Percentiles rank a stretch among this genome's conserved stretches.
Conservation (phyloP, 208 protist species). For the Acanthamoeba sp. region DNA sequence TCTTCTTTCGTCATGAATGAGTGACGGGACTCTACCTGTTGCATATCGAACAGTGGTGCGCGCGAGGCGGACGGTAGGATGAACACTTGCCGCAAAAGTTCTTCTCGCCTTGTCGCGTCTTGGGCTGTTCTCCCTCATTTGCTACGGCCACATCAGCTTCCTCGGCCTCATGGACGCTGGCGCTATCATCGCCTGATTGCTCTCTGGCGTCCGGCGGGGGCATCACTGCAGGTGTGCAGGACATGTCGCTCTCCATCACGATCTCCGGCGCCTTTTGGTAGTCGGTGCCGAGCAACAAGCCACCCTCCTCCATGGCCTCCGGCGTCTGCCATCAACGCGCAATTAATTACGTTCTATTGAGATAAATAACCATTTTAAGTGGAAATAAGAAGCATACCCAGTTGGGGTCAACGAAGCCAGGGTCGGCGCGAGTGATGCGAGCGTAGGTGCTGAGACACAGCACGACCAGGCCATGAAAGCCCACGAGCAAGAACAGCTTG, state of each 20-base stretch:
- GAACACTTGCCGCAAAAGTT: neutral
- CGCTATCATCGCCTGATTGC: neutral
- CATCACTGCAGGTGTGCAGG: neutral
- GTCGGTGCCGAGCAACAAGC: neutral
- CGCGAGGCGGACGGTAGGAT: neutral
- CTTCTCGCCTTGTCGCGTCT: neutral
- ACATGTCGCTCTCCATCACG: neutral
- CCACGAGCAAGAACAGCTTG: neutral
- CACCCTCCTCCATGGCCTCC: neutral
- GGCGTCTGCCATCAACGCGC: neutral
- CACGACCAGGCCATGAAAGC: neutral
- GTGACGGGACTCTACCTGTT: neutral
- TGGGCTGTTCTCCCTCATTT: neutral
- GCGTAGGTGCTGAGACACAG: neutral
- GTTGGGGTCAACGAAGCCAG: neutral
- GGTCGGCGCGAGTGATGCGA: neutral
- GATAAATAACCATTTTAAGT: neutral
- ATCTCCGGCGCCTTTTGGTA: neutral
- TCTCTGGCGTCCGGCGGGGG: neutral
- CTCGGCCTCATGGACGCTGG: neutral
- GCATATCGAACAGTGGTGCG: neutral
- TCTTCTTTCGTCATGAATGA: too few species aligned
- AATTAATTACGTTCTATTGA: neutral
- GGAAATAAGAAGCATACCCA: neutral
- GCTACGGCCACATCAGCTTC: neutral